Evolutionary conservation across 176 grass and related monocot genomes (phyloP).

Genomic region (Secale cereale): DNA sequence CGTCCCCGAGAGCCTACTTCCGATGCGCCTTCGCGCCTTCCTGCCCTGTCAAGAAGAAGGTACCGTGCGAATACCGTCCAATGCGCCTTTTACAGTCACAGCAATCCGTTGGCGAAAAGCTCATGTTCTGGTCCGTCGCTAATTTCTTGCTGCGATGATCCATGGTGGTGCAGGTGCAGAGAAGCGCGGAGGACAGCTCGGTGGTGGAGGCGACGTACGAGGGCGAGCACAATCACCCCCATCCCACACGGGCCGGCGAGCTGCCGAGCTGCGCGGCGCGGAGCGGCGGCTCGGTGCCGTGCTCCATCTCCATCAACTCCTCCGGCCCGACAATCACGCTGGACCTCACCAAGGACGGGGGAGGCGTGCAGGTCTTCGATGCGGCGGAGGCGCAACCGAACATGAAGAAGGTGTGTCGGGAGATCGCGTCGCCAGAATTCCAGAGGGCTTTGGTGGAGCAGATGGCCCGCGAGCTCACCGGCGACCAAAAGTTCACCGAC

Average conservation of each 20-base stretch:
- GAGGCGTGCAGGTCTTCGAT: not conserved
- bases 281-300: conserved; percentile 33
- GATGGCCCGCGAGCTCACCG: conserved; percentile 62
- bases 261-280: not conserved
- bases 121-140: too few relatives aligned
- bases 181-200: conserved; percentile 79
- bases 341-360: conserved; percentile 47
- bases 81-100: too few relatives aligned
- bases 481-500: conserved; percentile 54
- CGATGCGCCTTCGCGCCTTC: conserved; percentile 80
- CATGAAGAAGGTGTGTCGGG: conserved; percentile 34
- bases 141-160: too few relatives aligned
- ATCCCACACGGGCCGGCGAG: conserved; percentile 18
- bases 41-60: conserved; percentile 97
- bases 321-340: conserved; percentile 60
- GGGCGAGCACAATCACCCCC: conserved; percentile 82
- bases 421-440: conserved; percentile 56
- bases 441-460: conserved; percentile 51
- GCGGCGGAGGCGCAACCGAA: not conserved
- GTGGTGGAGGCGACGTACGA: conserved; percentile 80
- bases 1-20: conserved; percentile 86
- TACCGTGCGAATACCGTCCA: too few relatives aligned
- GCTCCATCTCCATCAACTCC: conserved; percentile 56
- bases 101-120: too few relatives aligned
- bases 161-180: conserved; percentile 38